Evolutionary conservation across 768 basidiomycete genomes (phyloP), one percentile per base, ranked within the genome.

Genomic region (Podaxis carcinomalis): DNA sequence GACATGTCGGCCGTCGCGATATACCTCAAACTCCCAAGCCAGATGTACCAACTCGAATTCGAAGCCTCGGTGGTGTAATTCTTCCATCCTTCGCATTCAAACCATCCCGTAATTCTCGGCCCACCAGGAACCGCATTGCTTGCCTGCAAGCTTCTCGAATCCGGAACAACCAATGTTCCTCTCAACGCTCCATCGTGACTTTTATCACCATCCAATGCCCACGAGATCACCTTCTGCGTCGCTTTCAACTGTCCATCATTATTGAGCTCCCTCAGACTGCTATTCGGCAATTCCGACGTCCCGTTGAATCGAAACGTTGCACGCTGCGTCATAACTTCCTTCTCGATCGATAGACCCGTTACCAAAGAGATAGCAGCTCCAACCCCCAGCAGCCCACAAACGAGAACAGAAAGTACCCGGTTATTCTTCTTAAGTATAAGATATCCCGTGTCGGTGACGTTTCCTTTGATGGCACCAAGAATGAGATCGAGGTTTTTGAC

Each of bases 391-490:
- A 64, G 52, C 13, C 28, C 39, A 11, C 64, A 58, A 16, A 66
- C 57, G 27, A 60, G 61, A 14, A 60, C 4, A 27, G 56, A 55
- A 21, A 66, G 63, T 14, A 61, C 32, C 10, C 63, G 40, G 28
- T 64, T 62, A 16, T 62, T 59, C 50, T 57, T 55, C 42, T 36
- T 44, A 21, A 64, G 44, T 4, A 64, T 23, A 36, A 66, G 56
- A 11, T 51, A 56, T 32, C 10, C 28, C 9, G 63, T 35, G 37
- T 66, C 63, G 25, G 49, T 36, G 13, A 61, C n/a, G 44, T 58
- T 66, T 5, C 65, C 65, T 57, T 60, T 62, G 21, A 64, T 62
- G 4, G 65, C 65, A 5, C 65, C 63, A 9, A 66, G 61, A 37
- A 57, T 62, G 6, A 66, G 54, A 36, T 66, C 65, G 27, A 64